Conservation (phyloP, 345 rosid species). For the Linum usitatissimum region DNA sequence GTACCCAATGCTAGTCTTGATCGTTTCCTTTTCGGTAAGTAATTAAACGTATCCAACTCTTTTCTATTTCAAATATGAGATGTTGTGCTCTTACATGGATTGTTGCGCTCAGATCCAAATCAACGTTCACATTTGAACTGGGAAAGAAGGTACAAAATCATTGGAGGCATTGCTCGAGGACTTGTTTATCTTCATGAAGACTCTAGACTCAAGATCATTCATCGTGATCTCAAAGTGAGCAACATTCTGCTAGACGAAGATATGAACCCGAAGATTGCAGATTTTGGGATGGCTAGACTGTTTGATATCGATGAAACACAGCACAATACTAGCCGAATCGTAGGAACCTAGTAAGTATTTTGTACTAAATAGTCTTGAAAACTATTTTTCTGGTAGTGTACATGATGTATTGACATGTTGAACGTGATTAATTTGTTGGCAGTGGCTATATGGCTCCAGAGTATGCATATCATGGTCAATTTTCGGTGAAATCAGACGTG, state of each 20-base stretch:
- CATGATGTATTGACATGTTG: too few relatives aligned
- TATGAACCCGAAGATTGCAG: constrained; percentile 38
- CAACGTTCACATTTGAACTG: constrained; percentile 14
- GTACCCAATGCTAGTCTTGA: constrained; percentile 23
- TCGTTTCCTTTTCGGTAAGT: constrained; percentile 32
- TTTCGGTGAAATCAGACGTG: constrained; percentile 20
- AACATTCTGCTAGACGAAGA: constrained; percentile 34
- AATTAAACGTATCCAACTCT: too few relatives aligned
- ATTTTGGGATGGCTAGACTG: constrained; percentile 42
- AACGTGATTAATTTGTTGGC: neutral
- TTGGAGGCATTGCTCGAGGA: constrained; percentile 36
- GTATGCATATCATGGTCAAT: constrained; percentile 19
- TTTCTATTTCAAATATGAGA: too few relatives aligned
- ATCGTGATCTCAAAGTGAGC: constrained; percentile 36
- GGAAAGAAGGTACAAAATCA: constrained; percentile 29
- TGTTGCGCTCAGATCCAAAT: constrained; percentile 10
- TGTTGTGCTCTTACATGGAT: too few relatives aligned
- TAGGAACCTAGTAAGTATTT: constrained; percentile 32
- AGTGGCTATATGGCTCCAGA: constrained; percentile 27
- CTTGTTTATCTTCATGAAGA: constrained; percentile 42
- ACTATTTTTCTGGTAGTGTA: too few relatives aligned
- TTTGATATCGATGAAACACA: constrained; percentile 31
- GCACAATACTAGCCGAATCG: constrained; percentile 21
- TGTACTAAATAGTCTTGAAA: neutral
- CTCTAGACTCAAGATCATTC: constrained; percentile 31